Percentiles rank a stretch among this genome's conserved stretches.
phyloP scores from a whole-genome alignment of 257 asterid species.

The Cruciata laevipes region DNA sequence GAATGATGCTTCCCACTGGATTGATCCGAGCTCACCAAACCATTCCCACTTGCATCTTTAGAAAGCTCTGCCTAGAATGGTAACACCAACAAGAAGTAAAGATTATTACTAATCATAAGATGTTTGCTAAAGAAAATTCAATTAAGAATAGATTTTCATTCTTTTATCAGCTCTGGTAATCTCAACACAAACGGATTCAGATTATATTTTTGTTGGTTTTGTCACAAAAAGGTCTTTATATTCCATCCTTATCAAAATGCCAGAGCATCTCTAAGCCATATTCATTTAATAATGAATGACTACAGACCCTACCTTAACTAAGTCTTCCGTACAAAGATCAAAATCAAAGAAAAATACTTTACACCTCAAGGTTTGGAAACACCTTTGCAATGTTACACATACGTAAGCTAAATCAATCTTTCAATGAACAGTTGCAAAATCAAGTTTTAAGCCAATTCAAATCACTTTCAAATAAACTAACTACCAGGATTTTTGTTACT shows the following conservation, averaged over 20 bases:
- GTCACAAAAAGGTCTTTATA: not conserved
- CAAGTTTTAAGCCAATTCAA: too few species aligned
- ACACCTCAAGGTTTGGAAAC: not conserved
- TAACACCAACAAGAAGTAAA: not conserved
- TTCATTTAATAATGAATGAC: not conserved
- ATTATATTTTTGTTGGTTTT: not conserved
- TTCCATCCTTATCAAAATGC: not conserved
- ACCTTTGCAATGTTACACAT: not conserved
- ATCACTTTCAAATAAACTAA: too few species aligned
- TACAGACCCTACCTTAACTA: not conserved
- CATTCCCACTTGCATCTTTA: slow-evolving; percentile 48
- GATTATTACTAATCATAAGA: too few species aligned
- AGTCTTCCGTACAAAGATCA: not conserved
- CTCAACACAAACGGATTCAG: not conserved
- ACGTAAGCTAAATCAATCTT: not conserved
- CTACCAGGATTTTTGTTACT: not conserved
- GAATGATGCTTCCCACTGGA: slow-evolving; percentile 59
- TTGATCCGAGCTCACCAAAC: slow-evolving; percentile 35
- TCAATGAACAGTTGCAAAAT: not conserved
- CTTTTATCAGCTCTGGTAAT: not conserved
- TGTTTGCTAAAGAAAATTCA: not conserved
- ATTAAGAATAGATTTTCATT: not conserved
- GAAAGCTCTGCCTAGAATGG: slow-evolving; percentile 64
- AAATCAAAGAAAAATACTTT: not conserved
- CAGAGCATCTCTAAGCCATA: not conserved